These are phyloP conservation scores for Ophiocordyceps camponoti-saundersi DNA, from an alignment of 2,329 filamentous ascomycete species.

Conservation along the genomic window DNA sequence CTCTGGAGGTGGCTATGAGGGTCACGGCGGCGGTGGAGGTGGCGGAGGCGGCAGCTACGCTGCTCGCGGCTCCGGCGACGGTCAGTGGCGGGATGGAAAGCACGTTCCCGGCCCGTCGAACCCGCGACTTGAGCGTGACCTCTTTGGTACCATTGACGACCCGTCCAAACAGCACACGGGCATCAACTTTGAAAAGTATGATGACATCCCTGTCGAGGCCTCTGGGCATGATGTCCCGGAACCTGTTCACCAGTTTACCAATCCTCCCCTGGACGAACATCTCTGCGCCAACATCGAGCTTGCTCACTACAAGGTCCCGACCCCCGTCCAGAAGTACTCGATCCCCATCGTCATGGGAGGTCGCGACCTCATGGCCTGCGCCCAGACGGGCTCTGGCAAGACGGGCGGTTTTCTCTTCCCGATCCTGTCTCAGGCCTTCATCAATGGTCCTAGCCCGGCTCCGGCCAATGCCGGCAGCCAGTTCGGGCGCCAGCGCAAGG, in stretches of 20 bases:
- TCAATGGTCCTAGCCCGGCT: constrained; percentile 61
- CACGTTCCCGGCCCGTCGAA: constrained; percentile 83
- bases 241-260: constrained; percentile 76
- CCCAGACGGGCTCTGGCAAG: constrained; percentile 99
- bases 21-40: constrained; percentile 39
- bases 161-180: constrained; percentile 90
- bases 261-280: constrained; percentile 90
- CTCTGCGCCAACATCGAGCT: constrained; percentile 85
- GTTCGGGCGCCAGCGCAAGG: constrained; percentile 91
- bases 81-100: constrained; percentile 93
- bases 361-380: constrained; percentile 97
- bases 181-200: constrained; percentile 99
- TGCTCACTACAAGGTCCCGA: constrained; percentile 87
- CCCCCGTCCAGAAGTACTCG: constrained; percentile 97
- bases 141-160: constrained; percentile 83
- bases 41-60: constrained; percentile 21
- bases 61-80: constrained; percentile 77
- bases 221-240: constrained; percentile 89
- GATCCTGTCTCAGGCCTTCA: constrained; percentile 93
- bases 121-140: constrained; percentile 79
- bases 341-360: constrained; percentile 97
- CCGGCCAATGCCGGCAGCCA: constrained; percentile 49
- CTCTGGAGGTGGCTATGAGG: constrained; percentile 18
- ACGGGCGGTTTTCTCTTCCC: constrained; percentile 99
- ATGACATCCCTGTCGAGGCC: constrained; percentile 96